Conservation (phyloP, 2,329 filamentous ascomycete species). For the Cadophora sp. region DNA sequence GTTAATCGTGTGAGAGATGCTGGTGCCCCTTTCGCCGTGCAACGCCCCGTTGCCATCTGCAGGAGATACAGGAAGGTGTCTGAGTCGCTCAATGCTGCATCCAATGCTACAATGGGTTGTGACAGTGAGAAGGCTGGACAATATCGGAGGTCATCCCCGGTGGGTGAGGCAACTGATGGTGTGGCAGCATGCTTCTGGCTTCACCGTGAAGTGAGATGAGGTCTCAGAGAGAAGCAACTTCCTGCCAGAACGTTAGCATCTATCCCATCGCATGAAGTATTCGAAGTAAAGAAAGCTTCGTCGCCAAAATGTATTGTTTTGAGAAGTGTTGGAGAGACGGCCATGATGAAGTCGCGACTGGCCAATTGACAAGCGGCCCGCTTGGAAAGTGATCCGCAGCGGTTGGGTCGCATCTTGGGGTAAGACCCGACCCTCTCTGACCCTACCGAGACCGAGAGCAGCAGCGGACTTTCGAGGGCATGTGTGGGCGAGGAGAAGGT, state of each 20-base stretch:
- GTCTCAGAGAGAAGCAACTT: neutral
- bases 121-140: slow-evolving; percentile 3
- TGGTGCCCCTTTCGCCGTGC: neutral
- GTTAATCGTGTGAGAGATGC: neutral
- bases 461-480: neutral
- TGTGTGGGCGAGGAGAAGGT: neutral
- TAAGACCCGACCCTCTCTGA: too few relatives aligned
- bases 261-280: neutral
- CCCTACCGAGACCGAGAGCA: neutral
- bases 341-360: neutral
- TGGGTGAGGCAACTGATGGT: neutral
- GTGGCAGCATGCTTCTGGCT: neutral
- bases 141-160: neutral
- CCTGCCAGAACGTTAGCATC: slow-evolving; percentile 10
- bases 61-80: neutral
- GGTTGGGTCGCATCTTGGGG: neutral
- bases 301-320: neutral
- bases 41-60: neutral
- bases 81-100: neutral
- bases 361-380: slow-evolving; percentile 9
- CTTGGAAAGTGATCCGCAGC: neutral
- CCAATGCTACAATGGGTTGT: neutral
- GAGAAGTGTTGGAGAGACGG: neutral
- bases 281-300: neutral
- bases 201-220: neutral